These are phyloP conservation scores for Xylaria sp. DNA, from an alignment of 2,329 filamentous ascomycete species.

Conservation along the genomic window DNA sequence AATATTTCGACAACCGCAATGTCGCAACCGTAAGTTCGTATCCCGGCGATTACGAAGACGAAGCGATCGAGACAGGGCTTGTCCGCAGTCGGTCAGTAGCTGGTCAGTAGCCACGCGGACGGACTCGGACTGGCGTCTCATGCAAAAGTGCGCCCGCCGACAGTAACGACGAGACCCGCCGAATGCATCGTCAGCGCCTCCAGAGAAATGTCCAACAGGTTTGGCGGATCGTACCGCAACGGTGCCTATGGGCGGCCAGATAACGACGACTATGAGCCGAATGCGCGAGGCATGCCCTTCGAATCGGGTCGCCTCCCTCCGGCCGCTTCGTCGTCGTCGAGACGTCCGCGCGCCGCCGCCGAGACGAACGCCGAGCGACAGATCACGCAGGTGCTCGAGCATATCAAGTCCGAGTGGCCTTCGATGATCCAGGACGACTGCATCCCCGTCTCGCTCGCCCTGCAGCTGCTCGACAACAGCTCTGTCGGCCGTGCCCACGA, in stretches of 20 bases:
- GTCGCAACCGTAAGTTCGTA: not conserved
- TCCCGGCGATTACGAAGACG: not conserved
- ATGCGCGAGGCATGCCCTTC: constrained; percentile 49
- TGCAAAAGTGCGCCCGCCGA: constrained; percentile 3
- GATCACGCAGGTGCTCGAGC: constrained; percentile 75
- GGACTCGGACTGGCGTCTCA: not conserved
- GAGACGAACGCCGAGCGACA: constrained; percentile 65
- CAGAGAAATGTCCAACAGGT: constrained; percentile 66
- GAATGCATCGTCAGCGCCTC: constrained; percentile 48
- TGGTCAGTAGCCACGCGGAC: not conserved
- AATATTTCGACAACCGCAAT: not conserved
- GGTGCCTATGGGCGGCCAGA: constrained; percentile 56
- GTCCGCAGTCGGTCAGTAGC: too few species aligned
- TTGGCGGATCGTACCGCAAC: constrained; percentile 60
- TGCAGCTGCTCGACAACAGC: constrained; percentile 93
- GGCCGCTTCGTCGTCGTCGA: constrained; percentile 43
- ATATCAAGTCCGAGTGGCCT: constrained; percentile 90
- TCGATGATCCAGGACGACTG: constrained; percentile 91
- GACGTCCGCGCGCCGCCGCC: constrained; percentile 41
- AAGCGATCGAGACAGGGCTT: not conserved
- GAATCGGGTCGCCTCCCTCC: constrained; percentile 47
- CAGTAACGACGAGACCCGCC: constrained; percentile 20
- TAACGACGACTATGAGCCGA: constrained; percentile 58
- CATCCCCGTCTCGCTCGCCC: constrained; percentile 91
- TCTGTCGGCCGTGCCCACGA: constrained; percentile 92